phyloP scores from a whole-genome alignment of 2,329 filamentous ascomycete species.

The Fusarium sp. region DNA sequence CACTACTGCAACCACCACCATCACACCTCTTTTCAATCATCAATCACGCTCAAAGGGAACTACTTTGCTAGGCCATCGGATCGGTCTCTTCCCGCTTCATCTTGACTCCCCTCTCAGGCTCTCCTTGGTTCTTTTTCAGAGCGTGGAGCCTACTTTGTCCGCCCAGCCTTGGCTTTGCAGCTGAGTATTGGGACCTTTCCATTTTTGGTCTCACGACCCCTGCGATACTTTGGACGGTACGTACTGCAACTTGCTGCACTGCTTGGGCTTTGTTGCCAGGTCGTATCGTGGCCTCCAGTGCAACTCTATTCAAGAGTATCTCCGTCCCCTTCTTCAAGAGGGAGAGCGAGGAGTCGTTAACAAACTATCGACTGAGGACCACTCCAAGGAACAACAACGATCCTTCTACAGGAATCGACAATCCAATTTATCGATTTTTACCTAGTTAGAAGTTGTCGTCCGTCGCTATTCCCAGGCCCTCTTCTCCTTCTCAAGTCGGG shows the following conservation, averaged over 20 bases:
- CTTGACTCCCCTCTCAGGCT: neutral
- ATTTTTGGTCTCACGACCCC: constrained; percentile 24
- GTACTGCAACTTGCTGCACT: neutral
- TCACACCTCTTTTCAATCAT: neutral
- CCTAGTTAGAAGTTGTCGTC: neutral
- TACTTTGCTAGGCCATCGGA: constrained; percentile 7
- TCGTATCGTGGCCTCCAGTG: constrained; percentile 18
- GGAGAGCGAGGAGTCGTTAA: constrained; percentile 1
- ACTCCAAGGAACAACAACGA: neutral
- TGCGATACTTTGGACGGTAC: constrained; percentile 16
- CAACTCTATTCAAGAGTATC: constrained; percentile 12
- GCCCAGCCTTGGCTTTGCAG: constrained; percentile 30
- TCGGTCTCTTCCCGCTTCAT: constrained; percentile 19
- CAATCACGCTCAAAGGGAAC: constrained; percentile 7
- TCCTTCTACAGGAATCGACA: neutral
- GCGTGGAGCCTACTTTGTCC: constrained; percentile 32
- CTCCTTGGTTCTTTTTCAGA: constrained; percentile 11
- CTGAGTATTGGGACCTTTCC: constrained; percentile 18
- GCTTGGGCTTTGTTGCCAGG: constrained; percentile 1
- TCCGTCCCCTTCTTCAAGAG: neutral
- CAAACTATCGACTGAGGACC: neutral
- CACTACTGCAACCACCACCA: constrained; percentile 9
- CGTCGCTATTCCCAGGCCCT: constrained; percentile 28
- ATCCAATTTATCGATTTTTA: neutral
- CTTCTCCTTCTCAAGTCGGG: neutral